Evolutionary conservation across 129 eudicot species (phyloP).

Genomic region (Flaveria bidentis): DNA sequence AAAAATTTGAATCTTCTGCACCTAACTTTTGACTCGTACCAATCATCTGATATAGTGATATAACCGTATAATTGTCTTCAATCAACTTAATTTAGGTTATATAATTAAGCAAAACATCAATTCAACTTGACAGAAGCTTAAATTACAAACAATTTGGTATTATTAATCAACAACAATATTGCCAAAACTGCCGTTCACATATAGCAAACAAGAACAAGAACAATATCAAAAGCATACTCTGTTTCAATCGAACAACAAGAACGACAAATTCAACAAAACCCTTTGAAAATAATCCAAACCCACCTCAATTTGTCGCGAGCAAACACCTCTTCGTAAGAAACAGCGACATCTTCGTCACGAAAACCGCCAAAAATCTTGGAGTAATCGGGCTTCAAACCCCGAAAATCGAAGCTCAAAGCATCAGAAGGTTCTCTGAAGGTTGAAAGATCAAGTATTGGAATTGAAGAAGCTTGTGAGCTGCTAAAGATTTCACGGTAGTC

Average conservation of each 20-base stretch:
- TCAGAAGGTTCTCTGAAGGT: slow-evolving; percentile 31
- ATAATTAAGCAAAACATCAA: neutral
- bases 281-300: slow-evolving; percentile 7
- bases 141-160: neutral
- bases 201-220: slow-evolving; percentile 18
- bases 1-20: no score
- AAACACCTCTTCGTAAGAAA: slow-evolving; percentile 49
- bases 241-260: slow-evolving; percentile 37
- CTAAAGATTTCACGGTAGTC: slow-evolving; percentile 82
- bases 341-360: slow-evolving; percentile 39
- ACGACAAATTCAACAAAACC: slow-evolving; percentile 12
- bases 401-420: slow-evolving; percentile 23
- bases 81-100: neutral
- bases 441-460: slow-evolving; percentile 80
- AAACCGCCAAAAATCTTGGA: slow-evolving; percentile 63
- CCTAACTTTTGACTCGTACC: slow-evolving; percentile 11
- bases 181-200: slow-evolving; percentile 36
- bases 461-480: slow-evolving; percentile 45
- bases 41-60: neutral
- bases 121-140: neutral
- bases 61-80: neutral
- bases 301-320: slow-evolving; percentile 43
- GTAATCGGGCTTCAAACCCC: slow-evolving; percentile 64
- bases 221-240: slow-evolving; percentile 17
- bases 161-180: neutral